phyloP scores from a whole-genome alignment of 148 eudicot species.

The Pouteria glomerata region DNA sequence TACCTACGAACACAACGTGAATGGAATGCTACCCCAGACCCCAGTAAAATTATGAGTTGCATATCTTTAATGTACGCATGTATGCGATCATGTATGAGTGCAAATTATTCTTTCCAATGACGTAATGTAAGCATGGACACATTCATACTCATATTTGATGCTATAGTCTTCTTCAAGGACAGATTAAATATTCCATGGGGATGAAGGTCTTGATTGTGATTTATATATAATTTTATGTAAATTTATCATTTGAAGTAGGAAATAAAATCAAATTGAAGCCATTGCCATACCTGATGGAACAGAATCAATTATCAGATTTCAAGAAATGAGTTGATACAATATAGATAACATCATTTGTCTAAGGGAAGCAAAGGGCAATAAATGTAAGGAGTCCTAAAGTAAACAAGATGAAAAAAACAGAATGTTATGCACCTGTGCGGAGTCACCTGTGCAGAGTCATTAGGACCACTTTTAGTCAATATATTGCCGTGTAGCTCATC shows the following conservation, averaged over 20 bases:
- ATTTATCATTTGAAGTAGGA: no score
- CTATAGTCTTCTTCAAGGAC: background rate
- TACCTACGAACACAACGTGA: background rate
- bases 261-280: no score
- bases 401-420: background rate
- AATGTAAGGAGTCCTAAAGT: background rate
- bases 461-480: background rate
- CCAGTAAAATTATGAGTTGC: background rate
- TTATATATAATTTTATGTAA: background rate
- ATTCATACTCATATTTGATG: background rate
- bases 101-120: background rate
- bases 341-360: background rate
- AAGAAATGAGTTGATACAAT: background rate
- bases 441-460: background rate
- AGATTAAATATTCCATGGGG: background rate
- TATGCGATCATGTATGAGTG: background rate
- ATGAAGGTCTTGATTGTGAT: background rate
- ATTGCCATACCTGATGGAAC: background rate
- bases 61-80: background rate
- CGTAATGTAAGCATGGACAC: background rate
- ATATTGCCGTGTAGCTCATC: background rate
- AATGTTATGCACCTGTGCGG: conserved; percentile 7
- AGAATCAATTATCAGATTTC: background rate
- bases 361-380: background rate
- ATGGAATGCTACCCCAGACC: background rate